These are phyloP conservation scores for Antrodiella citrinella DNA, from an alignment of 768 basidiomycete genomes.

Conservation along the genomic window DNA sequence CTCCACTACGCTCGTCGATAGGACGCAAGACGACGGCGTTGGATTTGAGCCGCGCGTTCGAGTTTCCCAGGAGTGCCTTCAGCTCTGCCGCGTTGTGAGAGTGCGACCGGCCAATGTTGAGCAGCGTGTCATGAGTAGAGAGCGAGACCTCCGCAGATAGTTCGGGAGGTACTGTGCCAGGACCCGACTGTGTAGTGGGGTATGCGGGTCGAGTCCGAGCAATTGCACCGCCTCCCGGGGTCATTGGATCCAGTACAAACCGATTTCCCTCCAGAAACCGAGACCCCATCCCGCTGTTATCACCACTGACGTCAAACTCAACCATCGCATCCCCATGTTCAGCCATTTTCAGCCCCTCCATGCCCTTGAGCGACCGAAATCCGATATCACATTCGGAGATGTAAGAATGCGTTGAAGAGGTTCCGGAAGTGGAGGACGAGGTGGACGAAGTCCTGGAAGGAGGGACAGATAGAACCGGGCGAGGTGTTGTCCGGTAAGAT, in stretches of 20 bases:
- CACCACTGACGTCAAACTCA: constrained; percentile 30
- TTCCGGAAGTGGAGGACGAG: background rate
- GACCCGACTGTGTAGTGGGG: background rate
- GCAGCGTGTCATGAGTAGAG: constrained; percentile 37
- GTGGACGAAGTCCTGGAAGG: background rate
- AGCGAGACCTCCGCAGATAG: background rate
- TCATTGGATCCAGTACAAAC: constrained; percentile 25
- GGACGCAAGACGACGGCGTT: constrained; percentile 35
- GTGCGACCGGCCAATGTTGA: constrained; percentile 42
- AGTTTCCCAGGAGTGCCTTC: constrained; percentile 55
- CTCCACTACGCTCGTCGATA: background rate
- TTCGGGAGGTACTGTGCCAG: constrained; percentile 24
- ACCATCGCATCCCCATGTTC: constrained; percentile 42
- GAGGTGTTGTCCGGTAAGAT: constrained; percentile 1
- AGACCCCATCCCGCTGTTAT: constrained; percentile 33
- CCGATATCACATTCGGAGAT: background rate
- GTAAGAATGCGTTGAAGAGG: background rate
- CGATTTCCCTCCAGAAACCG: constrained; percentile 8
- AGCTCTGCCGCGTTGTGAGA: constrained; percentile 48
- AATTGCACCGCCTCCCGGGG: constrained; percentile 23
- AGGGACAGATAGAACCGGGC: background rate
- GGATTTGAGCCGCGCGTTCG: constrained; percentile 44
- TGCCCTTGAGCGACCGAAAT: constrained; percentile 22
- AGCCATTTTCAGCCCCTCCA: constrained; percentile 40
- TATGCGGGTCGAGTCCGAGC: constrained; percentile 3